Percentiles rank a stretch among this genome's conserved stretches.
Evolutionary conservation across 768 basidiomycete genomes (phyloP).

Genomic region (Calocybe cyanea): DNA sequence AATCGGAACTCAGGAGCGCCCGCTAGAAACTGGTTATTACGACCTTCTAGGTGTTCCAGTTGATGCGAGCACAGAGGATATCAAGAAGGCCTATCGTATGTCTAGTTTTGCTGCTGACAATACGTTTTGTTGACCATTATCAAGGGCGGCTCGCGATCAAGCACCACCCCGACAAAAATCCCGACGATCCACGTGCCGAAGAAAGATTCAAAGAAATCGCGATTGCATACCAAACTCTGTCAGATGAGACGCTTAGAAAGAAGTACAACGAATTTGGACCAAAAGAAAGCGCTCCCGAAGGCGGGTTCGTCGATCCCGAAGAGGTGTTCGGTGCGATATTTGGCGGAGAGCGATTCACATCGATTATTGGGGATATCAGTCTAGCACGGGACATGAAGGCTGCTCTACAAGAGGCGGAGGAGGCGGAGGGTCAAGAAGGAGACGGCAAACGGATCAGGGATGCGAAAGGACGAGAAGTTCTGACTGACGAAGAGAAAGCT

Average conservation of each 20-base stretch:
- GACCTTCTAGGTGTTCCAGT: conserved; percentile 76
- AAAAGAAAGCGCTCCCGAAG: conserved; percentile 78
- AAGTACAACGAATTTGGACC: conserved; percentile 93
- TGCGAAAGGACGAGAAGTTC: conserved; percentile 46
- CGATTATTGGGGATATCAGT: conserved; percentile 87
- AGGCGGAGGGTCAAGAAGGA: conserved; percentile 52
- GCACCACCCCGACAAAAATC: conserved; percentile 91
- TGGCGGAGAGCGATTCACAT: conserved; percentile 80
- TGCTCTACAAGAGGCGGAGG: conserved; percentile 84
- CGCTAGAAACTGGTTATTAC: conserved; percentile 89
- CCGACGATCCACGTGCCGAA: conserved; percentile 78
- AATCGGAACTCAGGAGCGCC: conserved; percentile 86
- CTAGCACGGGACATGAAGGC: conserved; percentile 91
- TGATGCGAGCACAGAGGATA: conserved; percentile 74
- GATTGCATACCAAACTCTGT: conserved; percentile 84
- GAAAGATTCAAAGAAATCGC: conserved; percentile 91
- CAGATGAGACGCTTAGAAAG: conserved; percentile 66
- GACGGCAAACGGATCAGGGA: conserved; percentile 54
- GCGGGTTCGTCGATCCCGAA: conserved; percentile 85
- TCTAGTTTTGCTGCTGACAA: conserved; percentile 5
- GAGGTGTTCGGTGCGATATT: conserved; percentile 82
- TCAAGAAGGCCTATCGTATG: conserved; percentile 89
- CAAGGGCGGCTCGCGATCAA: conserved; percentile 85
- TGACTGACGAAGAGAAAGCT: conserved; percentile 69
- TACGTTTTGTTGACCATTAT: not conserved